These are phyloP conservation scores for Termitomyces sp. DNA, from an alignment of 768 basidiomycete genomes.

Conservation along the genomic window DNA sequence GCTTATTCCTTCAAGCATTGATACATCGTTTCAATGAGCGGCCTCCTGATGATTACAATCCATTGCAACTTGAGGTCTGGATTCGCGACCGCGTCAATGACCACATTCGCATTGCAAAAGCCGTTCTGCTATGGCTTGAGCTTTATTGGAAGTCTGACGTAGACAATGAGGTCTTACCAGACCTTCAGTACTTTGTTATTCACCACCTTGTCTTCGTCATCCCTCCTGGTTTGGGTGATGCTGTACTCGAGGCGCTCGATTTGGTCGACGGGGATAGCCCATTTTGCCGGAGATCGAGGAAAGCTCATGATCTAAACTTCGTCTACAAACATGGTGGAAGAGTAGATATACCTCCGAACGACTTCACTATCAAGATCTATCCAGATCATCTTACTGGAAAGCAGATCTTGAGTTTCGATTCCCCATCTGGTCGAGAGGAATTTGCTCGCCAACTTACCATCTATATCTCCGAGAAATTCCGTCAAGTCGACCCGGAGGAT, in stretches of 20 bases:
- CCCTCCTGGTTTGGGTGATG: conserved; percentile 20
- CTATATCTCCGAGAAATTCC: conserved; percentile 30
- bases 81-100: conserved; percentile 40
- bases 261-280: conserved; percentile 13
- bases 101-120: conserved; percentile 53
- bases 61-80: conserved; percentile 30
- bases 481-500: conserved; percentile 36
- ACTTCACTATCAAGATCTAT: conserved; percentile 12
- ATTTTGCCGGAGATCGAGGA: conserved; percentile 10
- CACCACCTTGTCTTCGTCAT: conserved; percentile 22
- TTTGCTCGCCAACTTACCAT: conserved; percentile 43
- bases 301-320: conserved; percentile 10
- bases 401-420: conserved; percentile 29
- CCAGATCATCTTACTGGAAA: conserved; percentile 20
- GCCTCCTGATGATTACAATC: conserved; percentile 20
- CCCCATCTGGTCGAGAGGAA: conserved; percentile 31
- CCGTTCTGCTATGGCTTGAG: conserved; percentile 69
- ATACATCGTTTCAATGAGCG: conserved; percentile 45
- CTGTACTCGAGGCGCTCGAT: conserved; percentile 25
- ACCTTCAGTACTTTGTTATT: conserved; percentile 20
- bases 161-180: conserved; percentile 38
- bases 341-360: background rate
- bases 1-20: conserved; percentile 33
- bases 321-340: conserved; percentile 6
- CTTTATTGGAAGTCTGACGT: conserved; percentile 55